Evolutionary conservation across 2,329 filamentous ascomycete genomes (phyloP), one percentile per base, ranked within the genome.

Genomic region (Chrysosporium queenslandicum): DNA sequence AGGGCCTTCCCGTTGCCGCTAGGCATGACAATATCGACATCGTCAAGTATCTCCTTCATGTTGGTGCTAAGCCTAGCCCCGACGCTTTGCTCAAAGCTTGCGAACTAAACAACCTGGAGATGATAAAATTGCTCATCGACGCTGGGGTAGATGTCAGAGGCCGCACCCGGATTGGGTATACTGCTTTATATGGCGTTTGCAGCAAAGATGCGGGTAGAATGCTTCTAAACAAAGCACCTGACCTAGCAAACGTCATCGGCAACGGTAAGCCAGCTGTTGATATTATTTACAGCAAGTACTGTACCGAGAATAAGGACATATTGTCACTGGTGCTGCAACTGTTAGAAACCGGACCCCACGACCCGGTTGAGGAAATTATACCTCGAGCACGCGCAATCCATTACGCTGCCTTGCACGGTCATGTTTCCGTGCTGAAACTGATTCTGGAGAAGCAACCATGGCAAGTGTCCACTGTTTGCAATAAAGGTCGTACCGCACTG

Each of bases 41-140:
- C 25, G 20, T 34, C 11, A 4, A 27, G 37, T 45, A 43, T 11
- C 48, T 51, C 9, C 27, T 51, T 9, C 20, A 43, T 27, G n/a
- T 11, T 7, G 48, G 48, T 5, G 46, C 34, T 11, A 40, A 40
- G 14, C 18, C 46, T 3, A 40, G 20, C 2, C 23, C 36, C 20
- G 34, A 49, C 9, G 46, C 34, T 1, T 40, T 49, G 21, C 25
- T 9, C 4, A 23, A 39, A 14, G 46, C 46, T 8, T 49, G 46
- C 20, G 34, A 4, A 18, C 14, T 12, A 29, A 30, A 49, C 16
- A 30, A 49, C 14, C 41, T 49, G 46, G n/a, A 5, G 25, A 1
- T 49, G 23, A 49, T 43, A 16, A 32, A 37, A 43, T 9, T 43
- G 23, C 39, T 51, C 39, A 43, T 43, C 18, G 21, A 43, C 21